Evolutionary conservation across 352 stramenopile species (phyloP).

Genomic region (Globisporangium rhizosaccharum): DNA sequence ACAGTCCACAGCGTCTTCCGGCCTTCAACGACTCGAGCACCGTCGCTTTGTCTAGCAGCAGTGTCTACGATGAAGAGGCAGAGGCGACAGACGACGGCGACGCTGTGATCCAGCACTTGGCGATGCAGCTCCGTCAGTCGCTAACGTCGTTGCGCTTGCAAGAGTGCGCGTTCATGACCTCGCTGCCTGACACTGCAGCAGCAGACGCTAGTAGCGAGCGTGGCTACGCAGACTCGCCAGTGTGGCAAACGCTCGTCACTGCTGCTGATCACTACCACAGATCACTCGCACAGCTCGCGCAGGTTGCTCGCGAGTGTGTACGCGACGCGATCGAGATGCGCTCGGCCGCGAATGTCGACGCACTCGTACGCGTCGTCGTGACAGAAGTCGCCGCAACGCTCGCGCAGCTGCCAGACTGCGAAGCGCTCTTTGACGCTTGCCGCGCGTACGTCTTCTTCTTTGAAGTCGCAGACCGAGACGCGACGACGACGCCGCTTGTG

Average conservation of each 20-base stretch:
- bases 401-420: constrained; percentile 56
- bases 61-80: not conserved
- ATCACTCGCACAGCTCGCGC: constrained; percentile 18
- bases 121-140: constrained; percentile 5
- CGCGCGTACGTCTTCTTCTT: constrained; percentile 70
- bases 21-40: not conserved
- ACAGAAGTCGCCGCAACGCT: constrained; percentile 28
- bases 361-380: constrained; percentile 16
- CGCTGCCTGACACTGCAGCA: constrained; percentile 1
- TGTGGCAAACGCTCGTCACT: constrained; percentile 28
- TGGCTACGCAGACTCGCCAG: constrained; percentile 3
- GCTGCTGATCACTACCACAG: constrained; percentile 31
- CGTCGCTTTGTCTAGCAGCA: not conserved
- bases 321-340: not conserved
- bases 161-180: constrained; percentile 11
- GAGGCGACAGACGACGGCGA: not conserved
- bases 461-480: constrained; percentile 39
- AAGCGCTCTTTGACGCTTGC: constrained; percentile 41
- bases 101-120: not conserved
- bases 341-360: not conserved
- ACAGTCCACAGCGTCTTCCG: not conserved
- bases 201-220: not conserved
- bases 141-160: constrained; percentile 14
- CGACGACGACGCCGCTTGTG: constrained; percentile 51
- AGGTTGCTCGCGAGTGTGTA: not conserved